Evolutionary conservation across 1,284 basidiomycete genomes (phyloP), one percentile per base, ranked within the genome.

Genomic region (Cystobasidiaceae sp.): DNA sequence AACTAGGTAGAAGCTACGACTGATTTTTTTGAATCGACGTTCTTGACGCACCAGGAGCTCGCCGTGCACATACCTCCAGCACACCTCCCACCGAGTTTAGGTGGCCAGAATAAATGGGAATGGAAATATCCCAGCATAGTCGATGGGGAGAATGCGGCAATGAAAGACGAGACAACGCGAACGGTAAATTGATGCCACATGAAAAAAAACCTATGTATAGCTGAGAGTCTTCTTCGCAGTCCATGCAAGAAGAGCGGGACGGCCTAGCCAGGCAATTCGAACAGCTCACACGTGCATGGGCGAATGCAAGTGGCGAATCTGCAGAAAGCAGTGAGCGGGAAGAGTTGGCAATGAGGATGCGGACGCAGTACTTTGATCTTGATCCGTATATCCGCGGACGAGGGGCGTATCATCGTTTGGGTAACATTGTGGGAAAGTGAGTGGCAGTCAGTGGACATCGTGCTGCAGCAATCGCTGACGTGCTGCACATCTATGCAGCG

Each of bases 361-460:
- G 77, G 15, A 68, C 75, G 0, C 75, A 75, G 6, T 77, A 76
- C 57, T 74, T 72, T 55, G 74, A 74, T 33, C 65, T 74, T 44
- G 76, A 78, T 51, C 76, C 75, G 2, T 75, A 71, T 67, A 68
- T 71, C 51, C 34, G 68, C 3, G 52, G 58, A 13, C 30, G 43
- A 7, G 48, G 50, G 2, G 69, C 72, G 7, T 75, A 75, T 67
- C 75, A 78, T 69, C 74, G 76, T n/a, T 50, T 73, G 32, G 75
- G 75, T 25, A 74, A 73, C 19, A 66, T 77, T 32, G 72, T 74
- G 50, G 73, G 74, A 1, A 75, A 77, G 61, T 63, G 74, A 72
- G 50, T 58, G 67, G 1, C 50, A 50, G 51, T 34, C 59, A 21
- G 4, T 49, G 7, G 46, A 27, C 23, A 28, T 27, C 4, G 17